These are phyloP conservation scores for Rosa chinensis DNA, from an alignment of 306 rosid genomes.

Conservation along the genomic window DNA sequence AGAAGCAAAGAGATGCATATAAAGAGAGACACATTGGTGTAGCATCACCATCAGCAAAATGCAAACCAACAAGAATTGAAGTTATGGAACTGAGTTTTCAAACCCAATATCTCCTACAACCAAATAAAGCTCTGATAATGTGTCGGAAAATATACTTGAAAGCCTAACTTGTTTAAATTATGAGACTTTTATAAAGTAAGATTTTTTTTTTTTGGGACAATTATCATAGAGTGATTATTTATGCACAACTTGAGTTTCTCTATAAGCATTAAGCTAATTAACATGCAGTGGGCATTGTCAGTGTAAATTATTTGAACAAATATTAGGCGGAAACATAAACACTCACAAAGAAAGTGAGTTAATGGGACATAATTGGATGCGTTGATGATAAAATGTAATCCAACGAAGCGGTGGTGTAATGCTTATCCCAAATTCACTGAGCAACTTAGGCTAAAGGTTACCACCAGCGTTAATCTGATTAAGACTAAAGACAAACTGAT, in stretches of 20 bases:
- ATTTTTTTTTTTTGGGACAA: no score
- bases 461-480: conserved; percentile 8
- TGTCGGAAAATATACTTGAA: neutral
- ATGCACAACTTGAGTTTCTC: neutral
- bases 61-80: neutral
- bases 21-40: no score
- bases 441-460: conserved; percentile 12
- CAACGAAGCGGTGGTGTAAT: neutral
- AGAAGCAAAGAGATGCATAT: neutral
- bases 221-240: neutral
- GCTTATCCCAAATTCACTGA: conserved; percentile 14
- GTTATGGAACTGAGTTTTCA: neutral
- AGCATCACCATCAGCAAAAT: neutral
- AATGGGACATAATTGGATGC: neutral
- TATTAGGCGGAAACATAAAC: neutral
- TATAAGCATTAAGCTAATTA: neutral
- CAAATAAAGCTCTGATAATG: neutral
- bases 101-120: neutral
- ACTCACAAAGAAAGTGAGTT: neutral
- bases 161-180: neutral
- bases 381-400: neutral
- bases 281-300: neutral
- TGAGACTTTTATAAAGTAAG: neutral
- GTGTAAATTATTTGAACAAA: neutral
- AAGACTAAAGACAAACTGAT: conserved; percentile 13